Evolutionary conservation across 202 grass and related monocot species (phyloP), one percentile per base, ranked within the genome.

Genomic region (Musa balbisiana): DNA sequence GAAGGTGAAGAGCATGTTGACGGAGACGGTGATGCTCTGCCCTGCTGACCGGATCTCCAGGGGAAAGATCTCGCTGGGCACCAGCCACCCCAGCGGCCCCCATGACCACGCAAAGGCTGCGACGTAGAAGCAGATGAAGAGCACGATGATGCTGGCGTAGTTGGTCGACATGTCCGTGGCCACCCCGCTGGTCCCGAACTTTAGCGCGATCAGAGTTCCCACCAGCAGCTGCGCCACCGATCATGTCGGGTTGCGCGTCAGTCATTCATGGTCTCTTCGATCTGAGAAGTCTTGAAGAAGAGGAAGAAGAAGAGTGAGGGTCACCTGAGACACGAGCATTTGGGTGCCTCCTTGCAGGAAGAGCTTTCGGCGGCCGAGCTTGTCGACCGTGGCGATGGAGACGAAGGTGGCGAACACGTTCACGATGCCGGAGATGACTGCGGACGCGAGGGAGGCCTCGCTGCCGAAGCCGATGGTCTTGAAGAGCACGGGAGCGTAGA

Each of bases 51-150:
- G 69, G 69, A 80, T 80, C 78, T 80, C 78, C 56, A 80, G 19
- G n/a, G 78, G 78, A 10, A 80, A 80, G 21, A 80, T 80, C 69
- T 80, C 78, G 49, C 78, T 80, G 10, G 78, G 78, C 55, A 80
- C 78, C 55, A 80, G 49, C 78, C 78, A 80, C 16, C 78, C 78
- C 22, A 80, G 58, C 14, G 78, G 78, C 3, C 78, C 78, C 78
- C 78, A 80, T 4, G 78, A 80, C 78, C 78, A 80, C 9, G 78
- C 78, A 49, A 80, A 80, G 8, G 33, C 78, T 21, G 78, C 78
- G 1, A 80, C 69, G 78, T 80, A 80, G 1, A 63, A 2, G 69
- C 78, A 80, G 69, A 80, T 80, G 78, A 80, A 69, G 49, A 79
- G 56, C 2, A 60, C 56, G 56, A 60, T 60, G 14, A n/a, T 19